These are phyloP conservation scores for Suhomyces choctaworum DNA, from an alignment of 1,139 yeast species.

Conservation along the genomic window DNA sequence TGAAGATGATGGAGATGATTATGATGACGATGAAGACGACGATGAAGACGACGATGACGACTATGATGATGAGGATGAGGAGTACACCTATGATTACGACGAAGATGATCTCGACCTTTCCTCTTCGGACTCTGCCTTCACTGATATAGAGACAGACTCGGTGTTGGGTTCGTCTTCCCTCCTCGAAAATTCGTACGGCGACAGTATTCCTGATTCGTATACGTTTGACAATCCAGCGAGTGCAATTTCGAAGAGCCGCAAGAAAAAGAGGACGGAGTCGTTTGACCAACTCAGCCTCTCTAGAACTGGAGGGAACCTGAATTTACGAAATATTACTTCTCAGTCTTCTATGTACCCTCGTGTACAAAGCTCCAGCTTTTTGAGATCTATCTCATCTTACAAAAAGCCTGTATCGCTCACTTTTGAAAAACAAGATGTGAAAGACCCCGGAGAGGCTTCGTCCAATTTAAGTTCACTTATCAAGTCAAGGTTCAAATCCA, in stretches of 20 bases:
- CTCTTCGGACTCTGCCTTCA: slow-evolving; percentile 45
- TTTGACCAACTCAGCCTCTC: slow-evolving; percentile 23
- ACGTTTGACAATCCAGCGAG: slow-evolving; percentile 17
- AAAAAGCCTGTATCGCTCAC: slow-evolving; percentile 15
- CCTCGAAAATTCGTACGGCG: slow-evolving; percentile 28
- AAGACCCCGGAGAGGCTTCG: slow-evolving; percentile 5
- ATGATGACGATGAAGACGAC: slow-evolving; percentile 11
- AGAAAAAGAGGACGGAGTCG: slow-evolving; percentile 22
- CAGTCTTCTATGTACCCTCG: slow-evolving; percentile 10
- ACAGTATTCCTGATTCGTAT: slow-evolving; percentile 16
- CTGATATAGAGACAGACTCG: slow-evolving; percentile 46
- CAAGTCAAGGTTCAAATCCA: slow-evolving; percentile 34
- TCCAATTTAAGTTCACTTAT: slow-evolving; percentile 47
- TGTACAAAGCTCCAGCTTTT: slow-evolving; percentile 2
- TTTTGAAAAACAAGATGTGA: slow-evolving; percentile 27
- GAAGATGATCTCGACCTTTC: slow-evolving; percentile 26
- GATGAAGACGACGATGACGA: slow-evolving; percentile 1
- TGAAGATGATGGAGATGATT: slow-evolving; percentile 8
- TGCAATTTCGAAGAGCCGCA: slow-evolving; percentile 15
- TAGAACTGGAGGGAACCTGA: slow-evolving; percentile 10
- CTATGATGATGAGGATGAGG: slow-evolving; percentile 8
- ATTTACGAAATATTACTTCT: slow-evolving; percentile 7
- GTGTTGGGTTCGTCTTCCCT: slow-evolving; percentile 33
- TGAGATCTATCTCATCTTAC: slow-evolving; percentile 2
- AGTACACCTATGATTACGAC: slow-evolving; percentile 9